phyloP scores from a whole-genome alignment of 2,329 filamentous ascomycete genomes.

The Apiospora kogelbergensis region DNA sequence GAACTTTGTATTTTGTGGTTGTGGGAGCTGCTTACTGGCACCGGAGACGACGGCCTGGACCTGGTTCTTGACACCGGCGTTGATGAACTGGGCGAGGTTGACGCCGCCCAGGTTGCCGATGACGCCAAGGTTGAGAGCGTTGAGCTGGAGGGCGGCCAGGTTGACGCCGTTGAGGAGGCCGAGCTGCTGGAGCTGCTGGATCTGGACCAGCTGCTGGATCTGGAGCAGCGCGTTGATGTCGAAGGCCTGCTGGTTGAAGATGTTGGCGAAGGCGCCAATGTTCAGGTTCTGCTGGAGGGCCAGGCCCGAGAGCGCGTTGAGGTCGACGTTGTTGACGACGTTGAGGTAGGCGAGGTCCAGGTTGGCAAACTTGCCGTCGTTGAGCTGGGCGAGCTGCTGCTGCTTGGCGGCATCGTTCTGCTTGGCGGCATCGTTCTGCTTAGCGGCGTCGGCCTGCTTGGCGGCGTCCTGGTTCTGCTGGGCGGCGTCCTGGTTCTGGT shows the following conservation, averaged over 20 bases:
- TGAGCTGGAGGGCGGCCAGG: slow-evolving; percentile 43
- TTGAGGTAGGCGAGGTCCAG: slow-evolving; percentile 40
- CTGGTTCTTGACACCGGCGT: slow-evolving; percentile 28
- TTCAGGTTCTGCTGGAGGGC: slow-evolving; percentile 38
- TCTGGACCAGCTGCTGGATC: slow-evolving; percentile 33
- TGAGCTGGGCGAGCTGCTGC: slow-evolving; percentile 31
- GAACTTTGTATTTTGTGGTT: not conserved
- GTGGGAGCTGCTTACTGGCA: slow-evolving; percentile 8
- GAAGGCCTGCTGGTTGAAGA: slow-evolving; percentile 47
- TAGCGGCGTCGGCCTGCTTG: not conserved
- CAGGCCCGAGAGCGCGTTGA: slow-evolving; percentile 32
- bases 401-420: not conserved
- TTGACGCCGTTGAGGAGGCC: slow-evolving; percentile 46
- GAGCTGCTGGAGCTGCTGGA: slow-evolving; percentile 38
- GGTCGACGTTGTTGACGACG: slow-evolving; percentile 31
- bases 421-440: not conserved
- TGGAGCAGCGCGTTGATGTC: slow-evolving; percentile 46
- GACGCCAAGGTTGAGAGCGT: slow-evolving; percentile 40
- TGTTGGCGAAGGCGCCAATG: slow-evolving; percentile 34
- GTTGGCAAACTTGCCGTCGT: slow-evolving; percentile 29
- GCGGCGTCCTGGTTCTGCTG: not conserved
- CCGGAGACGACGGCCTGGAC: slow-evolving; percentile 31
- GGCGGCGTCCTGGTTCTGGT: not conserved
- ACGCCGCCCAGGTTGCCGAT: slow-evolving; percentile 33
- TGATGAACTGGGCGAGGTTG: slow-evolving; percentile 33